phyloP scores from a whole-genome alignment of 495 filamentous ascomycete species.

The Penicillium cosmopolitanum region DNA sequence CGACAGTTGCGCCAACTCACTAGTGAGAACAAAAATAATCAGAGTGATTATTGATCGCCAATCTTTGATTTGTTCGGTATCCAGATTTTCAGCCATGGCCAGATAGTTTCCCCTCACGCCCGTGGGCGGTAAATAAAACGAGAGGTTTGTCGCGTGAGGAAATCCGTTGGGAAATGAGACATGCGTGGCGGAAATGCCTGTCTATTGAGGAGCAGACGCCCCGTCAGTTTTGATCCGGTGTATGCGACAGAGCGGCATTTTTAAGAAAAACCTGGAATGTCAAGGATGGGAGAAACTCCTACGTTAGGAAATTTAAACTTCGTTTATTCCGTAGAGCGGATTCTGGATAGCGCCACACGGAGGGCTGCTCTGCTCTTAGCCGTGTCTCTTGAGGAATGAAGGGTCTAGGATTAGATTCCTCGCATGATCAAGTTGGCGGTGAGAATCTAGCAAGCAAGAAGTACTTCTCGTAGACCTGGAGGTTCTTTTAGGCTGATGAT shows the following conservation, averaged over 20 bases:
- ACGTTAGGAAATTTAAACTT: constrained; percentile 1
- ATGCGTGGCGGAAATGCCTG: background rate
- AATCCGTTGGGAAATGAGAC: background rate
- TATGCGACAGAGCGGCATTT: background rate
- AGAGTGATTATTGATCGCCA: constrained; percentile 68
- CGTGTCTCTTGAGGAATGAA: constrained; percentile 5
- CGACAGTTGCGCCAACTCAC: constrained; percentile 41
- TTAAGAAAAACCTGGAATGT: constrained; percentile 3
- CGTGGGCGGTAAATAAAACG: background rate
- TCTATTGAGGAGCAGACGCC: background rate
- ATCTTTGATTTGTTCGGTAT: constrained; percentile 55
- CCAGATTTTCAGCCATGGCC: constrained; percentile 42
- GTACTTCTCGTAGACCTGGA: background rate
- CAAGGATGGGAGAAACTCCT: background rate
- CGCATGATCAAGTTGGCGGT: constrained; percentile 2
- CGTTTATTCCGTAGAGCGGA: background rate
- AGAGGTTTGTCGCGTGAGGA: background rate
- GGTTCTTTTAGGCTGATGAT: background rate
- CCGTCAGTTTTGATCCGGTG: constrained; percentile 4
- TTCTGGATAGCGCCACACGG: constrained; percentile 3
- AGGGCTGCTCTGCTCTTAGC: background rate
- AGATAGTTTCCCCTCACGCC: background rate
- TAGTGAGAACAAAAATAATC: constrained; percentile 64
- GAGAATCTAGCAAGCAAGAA: background rate
- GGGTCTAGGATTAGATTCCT: background rate